Base-by-base conservation (phyloP, 345 rosid species). In the Acer negundo region DNA sequence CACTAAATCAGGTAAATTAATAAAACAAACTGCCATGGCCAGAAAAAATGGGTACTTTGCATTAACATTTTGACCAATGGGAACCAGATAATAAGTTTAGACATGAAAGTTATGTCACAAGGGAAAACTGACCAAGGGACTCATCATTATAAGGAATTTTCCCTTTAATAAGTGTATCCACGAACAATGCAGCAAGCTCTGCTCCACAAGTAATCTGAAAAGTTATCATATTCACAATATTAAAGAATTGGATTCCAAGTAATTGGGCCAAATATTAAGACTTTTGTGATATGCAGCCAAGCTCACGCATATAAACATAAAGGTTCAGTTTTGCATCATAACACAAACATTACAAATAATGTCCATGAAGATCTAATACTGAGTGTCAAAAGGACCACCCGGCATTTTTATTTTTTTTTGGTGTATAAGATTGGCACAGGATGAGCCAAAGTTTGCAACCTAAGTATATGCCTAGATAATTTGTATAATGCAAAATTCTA, bases 161-260 rank as follows among this genome's bases (percentile, higher is more conserved):
- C 72, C 89, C 97, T 80, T 94, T 96, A 63, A 84, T 89, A 71
- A 96, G 91, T 5, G 89, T 84, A 79, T 92, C 98, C 26, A 92
- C 92, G 55, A 90, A 90, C 83, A 89, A 74, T 10, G 87, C 78
- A 77, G 92, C 94, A 81, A 96, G 97, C 83, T 96, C 97, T 0
- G 97, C 93, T 49, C 98, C 99, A 80, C 98, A 96, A 55, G 89
- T 92, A 67, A 96, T 83, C 98, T 96, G 92, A 84, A 84, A 75
- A 69, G 3, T 65, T 51, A 24, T 44, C 28, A 53, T 53, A 66
- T 42, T 19, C 68, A 53, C 68, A 23, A 51, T 7, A 53, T 80
- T 10, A 66, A 58, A 40, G 16, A 44, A 81, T 66, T 64, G 40
- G 11, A 75, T 46, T 12, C 28, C 3, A 61, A 11, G 24, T 69